Conservation (phyloP, 2,329 filamentous ascomycete species). For the Keithomyces neogunnii region DNA sequence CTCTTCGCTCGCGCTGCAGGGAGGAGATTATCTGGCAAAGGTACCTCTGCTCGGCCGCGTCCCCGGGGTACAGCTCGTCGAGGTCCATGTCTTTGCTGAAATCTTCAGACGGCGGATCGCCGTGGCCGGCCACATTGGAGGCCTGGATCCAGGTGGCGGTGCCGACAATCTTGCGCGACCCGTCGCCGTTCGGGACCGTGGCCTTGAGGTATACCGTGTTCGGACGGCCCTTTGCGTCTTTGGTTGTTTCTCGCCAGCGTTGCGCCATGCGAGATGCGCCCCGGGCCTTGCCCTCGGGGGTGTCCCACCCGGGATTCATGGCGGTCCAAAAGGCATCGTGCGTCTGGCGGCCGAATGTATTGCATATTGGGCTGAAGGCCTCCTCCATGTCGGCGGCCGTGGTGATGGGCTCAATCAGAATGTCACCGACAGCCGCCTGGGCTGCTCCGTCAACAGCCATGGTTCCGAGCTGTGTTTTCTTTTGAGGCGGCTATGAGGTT, state of each 20-base stretch:
- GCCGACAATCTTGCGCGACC: constrained; percentile 33
- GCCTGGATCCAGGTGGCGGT: constrained; percentile 47
- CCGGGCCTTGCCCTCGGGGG: constrained; percentile 29
- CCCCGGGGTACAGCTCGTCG: constrained; percentile 29
- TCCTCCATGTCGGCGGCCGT: constrained; percentile 18
- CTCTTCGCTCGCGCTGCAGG: constrained; percentile 33
- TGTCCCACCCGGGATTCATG: constrained; percentile 48
- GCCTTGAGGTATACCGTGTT: constrained; percentile 48
- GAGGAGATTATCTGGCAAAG: constrained; percentile 33
- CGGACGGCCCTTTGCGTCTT: constrained; percentile 33
- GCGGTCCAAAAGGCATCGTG: constrained; percentile 41
- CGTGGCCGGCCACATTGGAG: constrained; percentile 39
- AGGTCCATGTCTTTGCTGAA: constrained; percentile 22
- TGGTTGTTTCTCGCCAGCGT: constrained; percentile 30
- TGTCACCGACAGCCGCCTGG: constrained; percentile 12
- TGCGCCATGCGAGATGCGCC: constrained; percentile 29
- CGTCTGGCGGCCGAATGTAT: constrained; percentile 40
- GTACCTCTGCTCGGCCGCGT: constrained; percentile 37
- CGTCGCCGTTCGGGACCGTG: constrained; percentile 26
- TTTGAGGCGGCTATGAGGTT: too few species aligned
- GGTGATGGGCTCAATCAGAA: constrained; percentile 19
- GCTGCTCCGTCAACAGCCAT: constrained; percentile 9
- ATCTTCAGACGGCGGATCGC: constrained; percentile 29
- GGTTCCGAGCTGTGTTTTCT: too few species aligned
- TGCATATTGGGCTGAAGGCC: constrained; percentile 16